A percentile compares a stretch with the other conserved stretches of the same genome.
These are phyloP conservation scores for Musa beccarii DNA, from an alignment of 176 grass and related monocot genomes.

Conservation along the genomic window DNA sequence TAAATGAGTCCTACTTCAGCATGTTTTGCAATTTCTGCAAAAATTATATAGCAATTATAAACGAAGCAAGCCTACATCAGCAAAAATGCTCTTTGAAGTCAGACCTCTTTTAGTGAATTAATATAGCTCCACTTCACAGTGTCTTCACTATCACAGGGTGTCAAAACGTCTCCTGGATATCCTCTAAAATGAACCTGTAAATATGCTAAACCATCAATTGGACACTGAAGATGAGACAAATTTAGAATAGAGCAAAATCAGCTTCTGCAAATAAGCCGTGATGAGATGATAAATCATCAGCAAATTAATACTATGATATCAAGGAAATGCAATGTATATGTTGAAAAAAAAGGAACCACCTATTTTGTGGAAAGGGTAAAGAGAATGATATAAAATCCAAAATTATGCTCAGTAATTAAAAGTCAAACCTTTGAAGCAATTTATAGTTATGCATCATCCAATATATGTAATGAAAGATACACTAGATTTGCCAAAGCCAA, in stretches of 20 bases:
- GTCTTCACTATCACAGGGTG: conserved; percentile 86
- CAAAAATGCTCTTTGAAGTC: background rate
- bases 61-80: background rate
- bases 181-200: conserved; percentile 95
- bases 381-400: background rate
- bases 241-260: no score
- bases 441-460: no score
- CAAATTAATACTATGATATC: no score
- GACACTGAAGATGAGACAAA: background rate
- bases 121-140: conserved; percentile 94
- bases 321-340: no score
- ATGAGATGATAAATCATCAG: no score
- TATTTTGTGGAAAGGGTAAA: background rate
- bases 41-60: background rate
- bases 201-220: conserved; percentile 8
- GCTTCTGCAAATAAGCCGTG: no score
- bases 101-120: conserved; percentile 97
- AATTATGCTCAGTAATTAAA: background rate
- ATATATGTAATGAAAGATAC: no score
- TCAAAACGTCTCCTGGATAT: conserved; percentile 65
- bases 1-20: no score
- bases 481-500: no score
- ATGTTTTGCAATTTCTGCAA: background rate
- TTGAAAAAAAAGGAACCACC: background rate
- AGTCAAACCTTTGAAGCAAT: no score